phyloP scores from a whole-genome alignment of 2,329 filamentous ascomycete species.

The Corynespora cassiicola region DNA sequence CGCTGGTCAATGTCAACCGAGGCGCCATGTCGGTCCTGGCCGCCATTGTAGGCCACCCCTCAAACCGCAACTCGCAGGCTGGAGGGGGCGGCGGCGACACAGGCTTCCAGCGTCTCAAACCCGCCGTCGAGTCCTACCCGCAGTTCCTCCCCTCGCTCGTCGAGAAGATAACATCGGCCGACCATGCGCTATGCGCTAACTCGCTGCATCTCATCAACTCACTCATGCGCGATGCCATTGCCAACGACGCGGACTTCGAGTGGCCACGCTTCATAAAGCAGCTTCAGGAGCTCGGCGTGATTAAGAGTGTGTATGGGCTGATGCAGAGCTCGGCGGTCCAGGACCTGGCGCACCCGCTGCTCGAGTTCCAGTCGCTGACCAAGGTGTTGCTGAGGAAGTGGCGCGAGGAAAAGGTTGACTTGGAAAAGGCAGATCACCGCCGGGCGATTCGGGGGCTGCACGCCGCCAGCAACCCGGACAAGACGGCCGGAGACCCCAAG shows the following conservation, averaged over 20 bases:
- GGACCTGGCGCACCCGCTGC: slow-evolving; percentile 84
- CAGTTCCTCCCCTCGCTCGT: slow-evolving; percentile 96
- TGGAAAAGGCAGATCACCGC: slow-evolving; percentile 87
- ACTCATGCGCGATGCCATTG: slow-evolving; percentile 88
- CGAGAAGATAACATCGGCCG: slow-evolving; percentile 87
- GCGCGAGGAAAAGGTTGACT: slow-evolving; percentile 82
- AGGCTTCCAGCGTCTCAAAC: slow-evolving; percentile 90
- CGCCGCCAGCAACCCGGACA: slow-evolving; percentile 77
- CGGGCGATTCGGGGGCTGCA: slow-evolving; percentile 86
- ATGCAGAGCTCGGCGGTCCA: slow-evolving; percentile 95
- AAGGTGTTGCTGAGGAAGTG: slow-evolving; percentile 88
- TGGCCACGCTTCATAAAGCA: slow-evolving; percentile 97
- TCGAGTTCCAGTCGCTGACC: slow-evolving; percentile 92
- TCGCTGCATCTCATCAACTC: slow-evolving; percentile 95
- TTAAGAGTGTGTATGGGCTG: slow-evolving; percentile 85
- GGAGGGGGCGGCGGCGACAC: too few species aligned
- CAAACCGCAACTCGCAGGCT: slow-evolving; percentile 60
- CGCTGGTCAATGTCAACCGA: slow-evolving; percentile 94
- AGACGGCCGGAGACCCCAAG: slow-evolving; percentile 45
- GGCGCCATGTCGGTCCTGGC: slow-evolving; percentile 97
- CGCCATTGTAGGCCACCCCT: slow-evolving; percentile 86
- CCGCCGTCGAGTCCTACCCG: slow-evolving; percentile 87
- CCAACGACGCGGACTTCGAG: slow-evolving; percentile 77
- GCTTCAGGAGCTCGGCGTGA: slow-evolving; percentile 89
- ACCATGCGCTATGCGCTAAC: slow-evolving; percentile 95